Evolutionary conservation across 23 red algal species (phyloP).

Genomic region (Agarophyton chilense): DNA sequence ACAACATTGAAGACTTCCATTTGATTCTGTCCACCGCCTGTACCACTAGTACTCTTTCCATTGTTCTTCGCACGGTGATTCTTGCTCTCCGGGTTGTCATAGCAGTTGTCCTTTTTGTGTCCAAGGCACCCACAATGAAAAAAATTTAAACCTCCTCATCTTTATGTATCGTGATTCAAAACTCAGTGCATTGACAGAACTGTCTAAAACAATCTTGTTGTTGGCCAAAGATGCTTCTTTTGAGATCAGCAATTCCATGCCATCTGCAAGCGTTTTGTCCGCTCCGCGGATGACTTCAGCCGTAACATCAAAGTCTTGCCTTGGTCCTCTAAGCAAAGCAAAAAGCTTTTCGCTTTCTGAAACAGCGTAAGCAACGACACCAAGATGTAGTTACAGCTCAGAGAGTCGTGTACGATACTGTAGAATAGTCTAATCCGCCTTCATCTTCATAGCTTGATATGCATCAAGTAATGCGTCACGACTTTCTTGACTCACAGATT

Average conservation of each 20-base stretch:
- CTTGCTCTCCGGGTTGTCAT: conserved; percentile 23
- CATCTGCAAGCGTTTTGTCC: not conserved
- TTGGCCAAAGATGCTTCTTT: not conserved
- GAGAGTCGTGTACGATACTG: conserved; percentile 1
- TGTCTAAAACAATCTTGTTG: not conserved
- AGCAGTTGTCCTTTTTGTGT: conserved; percentile 40
- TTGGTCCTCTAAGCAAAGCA: conserved; percentile 19
- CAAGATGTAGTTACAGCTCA: conserved; percentile 5
- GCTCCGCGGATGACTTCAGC: conserved; percentile 28
- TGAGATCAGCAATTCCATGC: not conserved
- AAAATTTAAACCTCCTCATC: conserved; percentile 18
- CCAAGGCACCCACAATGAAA: conserved; percentile 10
- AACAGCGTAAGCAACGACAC: not conserved
- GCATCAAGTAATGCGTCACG: not conserved
- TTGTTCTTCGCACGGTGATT: conserved; percentile 8
- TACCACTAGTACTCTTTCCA: not conserved
- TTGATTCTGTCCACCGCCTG: not conserved
- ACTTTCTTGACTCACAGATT: not conserved
- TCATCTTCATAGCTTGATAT: conserved; percentile 24
- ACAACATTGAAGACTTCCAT: not conserved
- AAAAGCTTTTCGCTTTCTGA: not conserved
- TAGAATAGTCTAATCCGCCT: not conserved
- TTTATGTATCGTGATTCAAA: not conserved
- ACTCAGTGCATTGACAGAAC: not conserved
- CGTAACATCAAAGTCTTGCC: not conserved